Conservation (phyloP, 208 protist species). For the Herpetomonas tarakana region DNA sequence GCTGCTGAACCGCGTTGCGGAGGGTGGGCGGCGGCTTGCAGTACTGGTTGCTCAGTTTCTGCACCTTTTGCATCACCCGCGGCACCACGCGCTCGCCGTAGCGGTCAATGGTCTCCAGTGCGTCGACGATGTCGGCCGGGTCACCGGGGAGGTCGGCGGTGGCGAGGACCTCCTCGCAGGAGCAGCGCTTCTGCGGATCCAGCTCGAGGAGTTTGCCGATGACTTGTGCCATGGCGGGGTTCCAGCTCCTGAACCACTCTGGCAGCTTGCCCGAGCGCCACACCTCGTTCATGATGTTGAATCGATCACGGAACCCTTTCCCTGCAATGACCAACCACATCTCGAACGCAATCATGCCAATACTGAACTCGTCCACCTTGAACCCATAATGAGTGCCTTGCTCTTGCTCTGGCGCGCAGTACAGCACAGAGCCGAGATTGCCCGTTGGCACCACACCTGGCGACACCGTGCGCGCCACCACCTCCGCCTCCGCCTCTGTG, state of each 20-base stretch:
- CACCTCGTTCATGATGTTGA: constrained; percentile 74
- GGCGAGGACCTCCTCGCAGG: constrained; percentile 68
- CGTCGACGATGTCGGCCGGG: constrained; percentile 61
- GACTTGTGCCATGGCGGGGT: constrained; percentile 47
- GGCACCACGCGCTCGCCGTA: constrained; percentile 61
- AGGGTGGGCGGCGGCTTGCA: constrained; percentile 30
- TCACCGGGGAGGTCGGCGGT: constrained; percentile 72
- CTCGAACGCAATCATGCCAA: constrained; percentile 87
- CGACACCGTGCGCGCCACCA: background rate
- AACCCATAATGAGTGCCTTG: constrained; percentile 70
- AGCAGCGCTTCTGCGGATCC: constrained; percentile 39
- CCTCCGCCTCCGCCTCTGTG: constrained; percentile 8
- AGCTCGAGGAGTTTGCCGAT: constrained; percentile 59
- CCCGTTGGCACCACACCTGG: constrained; percentile 23
- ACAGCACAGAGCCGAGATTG: constrained; percentile 76
- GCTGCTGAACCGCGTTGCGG: constrained; percentile 24
- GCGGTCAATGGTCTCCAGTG: constrained; percentile 62
- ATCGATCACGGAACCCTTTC: constrained; percentile 75
- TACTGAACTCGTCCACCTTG: constrained; percentile 86
- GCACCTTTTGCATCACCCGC: constrained; percentile 57
- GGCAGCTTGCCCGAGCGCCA: constrained; percentile 63
- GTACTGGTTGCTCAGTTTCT: constrained; percentile 31
- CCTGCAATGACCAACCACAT: constrained; percentile 83
- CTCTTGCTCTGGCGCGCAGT: constrained; percentile 81
- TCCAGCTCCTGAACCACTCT: constrained; percentile 59